Evolutionary conservation across 192 early-diverging fungal species (phyloP).

Genomic region (Lunasporangiospora selenospora): DNA sequence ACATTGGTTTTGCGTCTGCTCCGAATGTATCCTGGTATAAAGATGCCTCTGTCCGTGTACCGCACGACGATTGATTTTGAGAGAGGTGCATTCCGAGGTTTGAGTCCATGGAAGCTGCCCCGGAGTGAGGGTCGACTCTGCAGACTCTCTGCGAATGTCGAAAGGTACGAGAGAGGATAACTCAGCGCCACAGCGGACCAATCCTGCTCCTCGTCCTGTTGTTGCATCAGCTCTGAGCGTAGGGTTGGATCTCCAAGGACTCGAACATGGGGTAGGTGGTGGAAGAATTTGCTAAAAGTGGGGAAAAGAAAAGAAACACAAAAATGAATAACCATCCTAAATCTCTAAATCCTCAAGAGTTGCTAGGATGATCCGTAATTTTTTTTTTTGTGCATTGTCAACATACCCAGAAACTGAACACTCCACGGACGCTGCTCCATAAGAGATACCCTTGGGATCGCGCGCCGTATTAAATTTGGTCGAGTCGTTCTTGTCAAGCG

Average conservation of each 20-base stretch:
- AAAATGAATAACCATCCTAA: background rate
- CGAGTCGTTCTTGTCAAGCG: conserved; percentile 20
- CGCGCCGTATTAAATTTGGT: conserved; percentile 22
- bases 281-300: conserved; percentile 36
- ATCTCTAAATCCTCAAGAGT: background rate
- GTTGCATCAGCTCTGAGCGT: conserved; percentile 23
- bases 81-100: conserved; percentile 20
- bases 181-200: conserved; percentile 1
- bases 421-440: conserved; percentile 41
- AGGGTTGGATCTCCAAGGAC: conserved; percentile 13
- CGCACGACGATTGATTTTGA: conserved; percentile 44
- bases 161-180: conserved; percentile 39
- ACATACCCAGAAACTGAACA: conserved; percentile 49
- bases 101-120: conserved; percentile 24
- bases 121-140: conserved; percentile 45
- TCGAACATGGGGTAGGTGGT: conserved; percentile 32
- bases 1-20: conserved; percentile 5
- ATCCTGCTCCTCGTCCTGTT: conserved; percentile 19
- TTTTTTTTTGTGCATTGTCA: too few species aligned
- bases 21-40: conserved; percentile 43
- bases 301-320: background rate
- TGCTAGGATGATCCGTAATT: background rate
- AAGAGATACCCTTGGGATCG: conserved; percentile 28
- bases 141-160: conserved; percentile 39
- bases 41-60: conserved; percentile 37